A percentile compares a stretch with the other conserved stretches of the same genome.
phyloP scores from a whole-genome alignment of 2,329 filamentous ascomycete genomes.

The Cordyceps javanica region DNA sequence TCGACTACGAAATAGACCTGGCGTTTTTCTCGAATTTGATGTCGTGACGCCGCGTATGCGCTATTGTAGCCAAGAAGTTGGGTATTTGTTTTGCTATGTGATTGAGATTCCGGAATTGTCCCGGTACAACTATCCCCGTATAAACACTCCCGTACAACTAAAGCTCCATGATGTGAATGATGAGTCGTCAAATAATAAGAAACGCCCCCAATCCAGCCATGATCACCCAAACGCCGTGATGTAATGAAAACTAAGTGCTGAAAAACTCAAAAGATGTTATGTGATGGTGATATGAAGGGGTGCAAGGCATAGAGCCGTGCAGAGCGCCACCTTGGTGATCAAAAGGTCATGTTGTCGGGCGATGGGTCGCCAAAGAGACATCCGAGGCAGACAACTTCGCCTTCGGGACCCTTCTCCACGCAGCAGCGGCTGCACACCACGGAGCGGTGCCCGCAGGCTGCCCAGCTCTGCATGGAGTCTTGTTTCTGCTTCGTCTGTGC shows the following conservation, averaged over 20 bases:
- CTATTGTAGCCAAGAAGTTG: neutral
- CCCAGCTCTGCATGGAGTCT: constrained; percentile 28
- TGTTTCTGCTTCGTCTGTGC: constrained; percentile 10
- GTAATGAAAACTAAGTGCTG: neutral
- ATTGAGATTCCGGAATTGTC: neutral
- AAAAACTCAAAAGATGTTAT: neutral
- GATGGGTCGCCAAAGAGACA: constrained; percentile 44
- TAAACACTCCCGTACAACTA: too few relatives aligned
- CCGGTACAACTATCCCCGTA: neutral
- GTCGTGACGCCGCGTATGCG: neutral
- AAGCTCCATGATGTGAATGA: too few relatives aligned
- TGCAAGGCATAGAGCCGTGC: too few relatives aligned
- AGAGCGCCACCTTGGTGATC: neutral
- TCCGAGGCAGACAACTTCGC: constrained; percentile 60
- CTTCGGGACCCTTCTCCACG: constrained; percentile 56
- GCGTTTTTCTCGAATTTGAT: neutral
- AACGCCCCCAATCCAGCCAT: neutral
- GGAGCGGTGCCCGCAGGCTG: constrained; percentile 38
- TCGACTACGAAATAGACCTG: constrained; percentile 5
- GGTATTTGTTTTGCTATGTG: constrained; percentile 1
- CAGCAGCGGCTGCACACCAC: constrained; percentile 64
- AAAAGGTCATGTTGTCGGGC: constrained; percentile 5
- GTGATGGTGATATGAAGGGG: neutral
- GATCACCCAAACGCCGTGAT: neutral
- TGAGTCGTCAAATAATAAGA: neutral